Conservation (phyloP, 106 monocot genomes). For the Gastrodia elata region DNA sequence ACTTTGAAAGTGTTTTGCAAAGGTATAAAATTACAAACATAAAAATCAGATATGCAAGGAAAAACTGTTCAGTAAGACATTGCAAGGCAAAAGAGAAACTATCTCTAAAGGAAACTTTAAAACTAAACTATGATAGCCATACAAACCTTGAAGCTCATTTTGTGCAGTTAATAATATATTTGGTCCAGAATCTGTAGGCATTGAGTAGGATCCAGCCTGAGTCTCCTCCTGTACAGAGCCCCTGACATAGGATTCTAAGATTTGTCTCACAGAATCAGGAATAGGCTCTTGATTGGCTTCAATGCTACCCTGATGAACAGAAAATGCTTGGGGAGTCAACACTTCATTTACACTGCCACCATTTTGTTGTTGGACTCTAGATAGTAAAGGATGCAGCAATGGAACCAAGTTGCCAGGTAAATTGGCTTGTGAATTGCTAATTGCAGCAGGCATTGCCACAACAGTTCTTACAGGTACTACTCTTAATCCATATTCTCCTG, state of each 20-base stretch:
- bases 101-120: not conserved
- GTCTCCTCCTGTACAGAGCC: slow-evolving; percentile 6
- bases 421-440: slow-evolving; percentile 26
- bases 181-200: slow-evolving; percentile 4
- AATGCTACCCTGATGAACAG: not conserved
- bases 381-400: slow-evolving; percentile 45
- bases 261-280: slow-evolving; percentile 15
- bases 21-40: not conserved
- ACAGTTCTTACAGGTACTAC: slow-evolving; percentile 65
- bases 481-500: slow-evolving; percentile 45
- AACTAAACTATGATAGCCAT: slow-evolving; percentile 3
- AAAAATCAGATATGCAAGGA: not conserved
- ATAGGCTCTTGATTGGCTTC: slow-evolving; percentile 17
- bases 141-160: slow-evolving; percentile 28
- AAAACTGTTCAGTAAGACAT: not conserved
- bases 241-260: slow-evolving; percentile 14
- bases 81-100: not conserved
- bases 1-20: not conserved
- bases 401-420: slow-evolving; percentile 29
- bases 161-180: slow-evolving; percentile 13
- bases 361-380: slow-evolving; percentile 41
- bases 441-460: slow-evolving; percentile 59
- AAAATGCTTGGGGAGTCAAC: slow-evolving; percentile 28
- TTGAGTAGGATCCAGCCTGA: slow-evolving; percentile 1
- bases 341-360: slow-evolving; percentile 19